Evolutionary conservation across 768 basidiomycete genomes (phyloP).

Genomic region (Roridomyces roridus): DNA sequence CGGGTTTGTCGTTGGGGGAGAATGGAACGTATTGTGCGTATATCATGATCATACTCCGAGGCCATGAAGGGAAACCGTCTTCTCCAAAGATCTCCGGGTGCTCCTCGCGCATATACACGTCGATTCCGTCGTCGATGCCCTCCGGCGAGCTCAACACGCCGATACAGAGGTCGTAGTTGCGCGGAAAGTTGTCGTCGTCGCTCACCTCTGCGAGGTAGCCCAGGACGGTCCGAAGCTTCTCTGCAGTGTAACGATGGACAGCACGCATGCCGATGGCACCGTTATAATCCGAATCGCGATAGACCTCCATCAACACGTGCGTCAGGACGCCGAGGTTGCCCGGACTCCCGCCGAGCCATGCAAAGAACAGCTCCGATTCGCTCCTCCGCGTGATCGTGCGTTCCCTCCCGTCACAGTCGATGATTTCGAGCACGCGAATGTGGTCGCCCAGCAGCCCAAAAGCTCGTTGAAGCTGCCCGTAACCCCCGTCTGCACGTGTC

Average conservation of each 20-base stretch:
- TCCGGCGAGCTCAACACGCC: constrained; percentile 9
- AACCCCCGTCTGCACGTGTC: constrained; percentile 15
- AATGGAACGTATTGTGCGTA: constrained; percentile 18
- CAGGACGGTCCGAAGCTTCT: constrained; percentile 7
- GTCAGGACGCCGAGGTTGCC: no score
- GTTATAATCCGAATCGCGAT: constrained; percentile 8
- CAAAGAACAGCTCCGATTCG: constrained; percentile 12
- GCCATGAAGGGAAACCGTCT: constrained; percentile 4
- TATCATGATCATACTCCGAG: constrained; percentile 16
- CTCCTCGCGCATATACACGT: constrained; percentile 14
- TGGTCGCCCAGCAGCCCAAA: constrained; percentile 15
- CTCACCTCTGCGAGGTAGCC: constrained; percentile 12
- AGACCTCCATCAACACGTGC: constrained; percentile 11
- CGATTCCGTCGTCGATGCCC: constrained; percentile 6
- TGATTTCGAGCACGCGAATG: constrained; percentile 11
- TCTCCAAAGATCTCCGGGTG: constrained; percentile 13
- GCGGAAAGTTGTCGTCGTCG: constrained; percentile 10
- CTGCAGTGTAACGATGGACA: constrained; percentile 13
- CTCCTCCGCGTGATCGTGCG: constrained; percentile 6
- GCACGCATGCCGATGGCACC: no score
- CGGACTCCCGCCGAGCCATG: no score
- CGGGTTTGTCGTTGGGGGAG: constrained; percentile 9
- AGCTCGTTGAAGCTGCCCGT: constrained; percentile 15
- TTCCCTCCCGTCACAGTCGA: constrained; percentile 10
- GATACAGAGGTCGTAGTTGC: constrained; percentile 16